A percentile compares a stretch with the other conserved stretches of the same genome.
Conservation (phyloP, 108 stramenopile genomes). For the Cyclotella sp. region DNA sequence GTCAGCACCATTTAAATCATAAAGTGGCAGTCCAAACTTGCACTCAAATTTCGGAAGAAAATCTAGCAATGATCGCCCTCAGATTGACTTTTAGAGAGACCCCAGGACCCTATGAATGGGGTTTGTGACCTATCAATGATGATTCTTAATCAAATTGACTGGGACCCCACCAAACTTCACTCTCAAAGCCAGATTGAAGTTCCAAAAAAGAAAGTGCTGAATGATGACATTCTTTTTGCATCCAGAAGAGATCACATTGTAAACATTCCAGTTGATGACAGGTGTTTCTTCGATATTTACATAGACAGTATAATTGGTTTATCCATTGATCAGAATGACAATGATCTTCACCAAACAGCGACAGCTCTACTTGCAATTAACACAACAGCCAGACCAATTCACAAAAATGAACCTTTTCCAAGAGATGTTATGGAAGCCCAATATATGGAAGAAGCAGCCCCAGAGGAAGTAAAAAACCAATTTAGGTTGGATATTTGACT, state of each 20-base stretch:
- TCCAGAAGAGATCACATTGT: constrained; percentile 7
- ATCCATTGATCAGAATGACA: background rate
- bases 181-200: background rate
- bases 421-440: too few relatives aligned
- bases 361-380: constrained; percentile 1
- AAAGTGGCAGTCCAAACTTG: constrained; percentile 5
- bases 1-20: constrained; percentile 1
- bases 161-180: background rate
- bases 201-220: background rate
- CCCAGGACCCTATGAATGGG: constrained; percentile 23
- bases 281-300: background rate
- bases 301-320: background rate
- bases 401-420: too few relatives aligned
- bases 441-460: too few relatives aligned
- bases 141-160: background rate
- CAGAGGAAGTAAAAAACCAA: too few relatives aligned
- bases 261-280: constrained; percentile 6
- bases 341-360: background rate
- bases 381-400: background rate
- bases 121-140: constrained; percentile 11
- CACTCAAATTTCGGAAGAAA: constrained; percentile 11
- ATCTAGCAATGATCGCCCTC: constrained; percentile 22
- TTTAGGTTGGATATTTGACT: too few relatives aligned
- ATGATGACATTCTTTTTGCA: background rate
- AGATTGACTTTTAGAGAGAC: constrained; percentile 21